phyloP scores from a whole-genome alignment of 768 basidiomycete species.

The Stropharia rugosoannulata region DNA sequence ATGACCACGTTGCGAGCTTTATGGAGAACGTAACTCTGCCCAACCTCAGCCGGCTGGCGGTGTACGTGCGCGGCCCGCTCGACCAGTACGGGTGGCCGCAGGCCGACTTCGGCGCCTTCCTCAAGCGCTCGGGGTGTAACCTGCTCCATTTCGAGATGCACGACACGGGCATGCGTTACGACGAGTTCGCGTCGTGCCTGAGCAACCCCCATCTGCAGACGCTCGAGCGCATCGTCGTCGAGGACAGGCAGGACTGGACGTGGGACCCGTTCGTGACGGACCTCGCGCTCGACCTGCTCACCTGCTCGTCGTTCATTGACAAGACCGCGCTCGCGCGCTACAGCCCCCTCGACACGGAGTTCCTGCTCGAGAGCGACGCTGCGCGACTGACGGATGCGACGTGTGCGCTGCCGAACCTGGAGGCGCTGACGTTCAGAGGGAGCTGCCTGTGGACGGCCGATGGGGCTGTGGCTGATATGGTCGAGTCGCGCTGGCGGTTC shows the following conservation, averaged over 20 bases:
- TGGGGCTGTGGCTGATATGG: conserved; percentile 33
- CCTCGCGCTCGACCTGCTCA: conserved; percentile 26
- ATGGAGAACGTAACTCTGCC: conserved; percentile 28
- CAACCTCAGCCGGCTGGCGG: conserved; percentile 20
- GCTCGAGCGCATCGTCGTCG: conserved; percentile 29
- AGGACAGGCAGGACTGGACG: conserved; percentile 33
- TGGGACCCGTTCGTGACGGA: conserved; percentile 32
- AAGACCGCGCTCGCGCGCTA: background rate
- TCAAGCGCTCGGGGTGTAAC: conserved; percentile 28
- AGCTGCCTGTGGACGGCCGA: conserved; percentile 27
- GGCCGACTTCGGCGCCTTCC: conserved; percentile 26
- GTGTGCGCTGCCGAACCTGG: conserved; percentile 26
- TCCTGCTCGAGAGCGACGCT: background rate
- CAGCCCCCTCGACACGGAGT: background rate
- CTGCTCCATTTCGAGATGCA: conserved; percentile 28
- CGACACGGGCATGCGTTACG: conserved; percentile 29
- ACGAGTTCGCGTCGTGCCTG: conserved; percentile 28
- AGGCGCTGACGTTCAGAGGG: conserved; percentile 27
- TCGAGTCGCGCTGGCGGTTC: conserved; percentile 32
- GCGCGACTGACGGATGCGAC: background rate
- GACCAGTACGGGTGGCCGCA: conserved; percentile 33
- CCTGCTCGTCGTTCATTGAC: conserved; percentile 14
- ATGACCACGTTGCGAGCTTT: conserved; percentile 27
- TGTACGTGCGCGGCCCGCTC: conserved; percentile 27
- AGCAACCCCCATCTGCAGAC: conserved; percentile 23